Conservation (phyloP, 2,329 filamentous ascomycete genomes). For the Microdochium paspali region DNA sequence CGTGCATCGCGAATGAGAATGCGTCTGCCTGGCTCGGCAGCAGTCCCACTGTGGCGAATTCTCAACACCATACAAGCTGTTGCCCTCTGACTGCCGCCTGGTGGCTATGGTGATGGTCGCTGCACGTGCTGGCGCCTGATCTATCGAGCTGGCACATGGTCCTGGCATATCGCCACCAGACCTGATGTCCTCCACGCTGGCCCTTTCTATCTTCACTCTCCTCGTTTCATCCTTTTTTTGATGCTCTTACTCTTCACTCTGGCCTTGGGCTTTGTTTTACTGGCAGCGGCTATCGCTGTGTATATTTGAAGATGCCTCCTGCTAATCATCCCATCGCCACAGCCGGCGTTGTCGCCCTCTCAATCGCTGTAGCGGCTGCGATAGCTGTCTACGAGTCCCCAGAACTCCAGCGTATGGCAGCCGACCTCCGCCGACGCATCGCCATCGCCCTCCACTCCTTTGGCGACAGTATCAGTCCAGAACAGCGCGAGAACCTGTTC, state of each 20-base stretch:
- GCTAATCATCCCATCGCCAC: slow-evolving; percentile 46
- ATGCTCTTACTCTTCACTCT: slow-evolving; percentile 1
- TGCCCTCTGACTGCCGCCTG: background rate
- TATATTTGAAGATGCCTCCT: slow-evolving; percentile 34
- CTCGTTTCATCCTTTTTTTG: too few species aligned
- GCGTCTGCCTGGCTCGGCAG: slow-evolving; percentile 10
- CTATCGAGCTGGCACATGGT: background rate
- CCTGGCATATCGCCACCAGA: too few species aligned
- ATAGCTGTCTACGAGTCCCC: slow-evolving; percentile 56
- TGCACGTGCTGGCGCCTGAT: background rate
- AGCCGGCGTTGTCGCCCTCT: slow-evolving; percentile 48
- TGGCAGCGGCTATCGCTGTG: slow-evolving; percentile 2
- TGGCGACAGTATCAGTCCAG: slow-evolving; percentile 45
- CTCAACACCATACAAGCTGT: slow-evolving; percentile 11
- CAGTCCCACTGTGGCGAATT: slow-evolving; percentile 13
- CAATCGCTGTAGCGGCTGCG: slow-evolving; percentile 46
- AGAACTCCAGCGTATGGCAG: slow-evolving; percentile 51
- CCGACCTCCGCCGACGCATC: slow-evolving; percentile 52
- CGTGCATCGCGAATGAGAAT: slow-evolving; percentile 11
- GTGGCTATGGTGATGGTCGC: background rate
- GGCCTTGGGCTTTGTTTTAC: slow-evolving; percentile 1
- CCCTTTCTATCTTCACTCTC: background rate
- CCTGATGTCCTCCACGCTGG: background rate
- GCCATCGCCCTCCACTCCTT: slow-evolving; percentile 50
- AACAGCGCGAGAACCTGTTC: slow-evolving; percentile 43